Percentiles rank a stretch among this genome's conserved stretches.
Evolutionary conservation across 106 monocot genomes (phyloP).

Genomic region (Posidonia australis): DNA sequence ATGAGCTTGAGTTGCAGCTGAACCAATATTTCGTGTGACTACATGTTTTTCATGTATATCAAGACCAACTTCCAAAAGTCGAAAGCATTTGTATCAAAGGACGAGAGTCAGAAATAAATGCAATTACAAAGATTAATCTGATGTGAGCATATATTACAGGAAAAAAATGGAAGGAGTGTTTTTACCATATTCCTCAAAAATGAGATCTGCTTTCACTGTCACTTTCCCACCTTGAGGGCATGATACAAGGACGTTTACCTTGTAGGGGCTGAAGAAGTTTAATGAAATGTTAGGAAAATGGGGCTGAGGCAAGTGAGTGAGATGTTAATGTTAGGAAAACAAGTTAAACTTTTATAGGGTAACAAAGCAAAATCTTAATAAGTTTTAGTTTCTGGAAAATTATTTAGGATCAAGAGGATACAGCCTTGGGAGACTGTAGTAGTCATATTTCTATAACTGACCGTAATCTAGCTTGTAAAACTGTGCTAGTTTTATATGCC

Average conservation of each 20-base stretch:
- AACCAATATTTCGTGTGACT: constrained; percentile 29
- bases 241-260: constrained; percentile 40
- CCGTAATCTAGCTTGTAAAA: no score
- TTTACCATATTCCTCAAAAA: constrained; percentile 94
- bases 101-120: background rate
- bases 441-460: no score
- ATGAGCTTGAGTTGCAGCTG: constrained; percentile 5
- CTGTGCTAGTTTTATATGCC: no score
- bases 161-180: background rate
- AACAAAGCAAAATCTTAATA: no score
- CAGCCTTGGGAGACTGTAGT: no score
- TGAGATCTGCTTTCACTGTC: constrained; percentile 68
- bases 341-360: no score
- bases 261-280: constrained; percentile 49
- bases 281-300: background rate
- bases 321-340: no score
- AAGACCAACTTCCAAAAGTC: constrained; percentile 54
- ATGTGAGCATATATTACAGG: background rate
- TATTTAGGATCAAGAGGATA: no score
- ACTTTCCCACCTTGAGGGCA: constrained; percentile 62
- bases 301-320: no score
- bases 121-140: background rate
- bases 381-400: no score
- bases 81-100: background rate
- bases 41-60: constrained; percentile 73